phyloP scores from a whole-genome alignment of 768 basidiomycete species.

The Suillus clintonianus region DNA sequence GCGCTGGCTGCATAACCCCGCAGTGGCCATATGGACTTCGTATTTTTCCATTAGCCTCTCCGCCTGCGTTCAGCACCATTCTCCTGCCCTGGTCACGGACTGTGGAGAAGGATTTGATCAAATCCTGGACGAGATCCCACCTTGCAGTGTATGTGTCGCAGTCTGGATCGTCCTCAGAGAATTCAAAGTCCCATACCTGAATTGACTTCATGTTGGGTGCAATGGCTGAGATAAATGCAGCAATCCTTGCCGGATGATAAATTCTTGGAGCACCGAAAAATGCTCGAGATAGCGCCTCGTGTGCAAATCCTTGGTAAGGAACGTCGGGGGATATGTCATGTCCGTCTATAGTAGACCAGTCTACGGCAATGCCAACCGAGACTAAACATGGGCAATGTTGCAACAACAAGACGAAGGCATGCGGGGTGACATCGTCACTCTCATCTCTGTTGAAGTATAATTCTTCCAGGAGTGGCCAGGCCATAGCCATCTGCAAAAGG shows the following conservation, averaged over 20 bases:
- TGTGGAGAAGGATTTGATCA: conserved; percentile 22
- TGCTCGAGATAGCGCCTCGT: neutral
- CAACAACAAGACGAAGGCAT: neutral
- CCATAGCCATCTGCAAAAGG: neutral
- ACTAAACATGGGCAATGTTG: neutral
- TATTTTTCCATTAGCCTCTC: neutral
- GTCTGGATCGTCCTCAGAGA: neutral
- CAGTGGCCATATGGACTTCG: no score
- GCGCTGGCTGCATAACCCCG: neutral
- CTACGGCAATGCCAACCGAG: neutral
- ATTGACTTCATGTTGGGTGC: conserved; percentile 30
- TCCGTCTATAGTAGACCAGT: neutral
- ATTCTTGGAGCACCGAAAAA: neutral
- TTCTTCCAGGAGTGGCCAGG: neutral
- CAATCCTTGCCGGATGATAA: neutral
- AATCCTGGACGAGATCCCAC: conserved; percentile 25
- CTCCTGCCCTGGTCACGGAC: neutral
- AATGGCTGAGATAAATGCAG: conserved; percentile 27
- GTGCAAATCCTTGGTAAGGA: conserved; percentile 1
- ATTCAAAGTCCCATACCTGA: conserved; percentile 18
- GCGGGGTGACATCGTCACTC: no score
- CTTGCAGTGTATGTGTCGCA: conserved; percentile 22
- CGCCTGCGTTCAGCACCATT: neutral
- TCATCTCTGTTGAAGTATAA: no score
- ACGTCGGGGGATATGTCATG: neutral